A percentile compares a stretch with the other conserved stretches of the same genome.
These are phyloP conservation scores for Nematocida sp. DNA, from an alignment of 371 early-diverging fungal genomes.

Conservation along the genomic window DNA sequence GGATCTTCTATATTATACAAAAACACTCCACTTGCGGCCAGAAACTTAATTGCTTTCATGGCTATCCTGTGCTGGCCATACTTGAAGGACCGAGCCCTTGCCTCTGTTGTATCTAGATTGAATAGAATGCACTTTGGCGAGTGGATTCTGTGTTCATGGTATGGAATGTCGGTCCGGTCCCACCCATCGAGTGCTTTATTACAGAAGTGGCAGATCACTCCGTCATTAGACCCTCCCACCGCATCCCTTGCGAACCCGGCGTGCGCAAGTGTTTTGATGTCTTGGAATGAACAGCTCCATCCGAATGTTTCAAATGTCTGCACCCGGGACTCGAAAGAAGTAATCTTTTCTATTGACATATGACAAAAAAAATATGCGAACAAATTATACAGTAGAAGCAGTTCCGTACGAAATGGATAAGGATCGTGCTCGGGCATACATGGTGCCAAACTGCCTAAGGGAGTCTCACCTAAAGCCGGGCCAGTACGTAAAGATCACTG, in stretches of 20 bases:
- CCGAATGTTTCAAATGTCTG: slow-evolving; percentile 3
- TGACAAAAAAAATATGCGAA: slow-evolving; percentile 59
- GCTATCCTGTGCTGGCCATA: neutral
- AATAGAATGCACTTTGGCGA: slow-evolving; percentile 59
- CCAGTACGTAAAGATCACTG: slow-evolving; percentile 8
- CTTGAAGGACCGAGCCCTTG: neutral
- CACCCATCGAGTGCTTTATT: slow-evolving; percentile 63
- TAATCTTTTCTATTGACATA: slow-evolving; percentile 18
- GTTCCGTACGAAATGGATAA: slow-evolving; percentile 55
- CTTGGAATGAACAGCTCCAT: neutral
- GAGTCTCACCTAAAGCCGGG: slow-evolving; percentile 41
- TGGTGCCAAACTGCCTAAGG: slow-evolving; percentile 28
- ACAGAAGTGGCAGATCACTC: slow-evolving; percentile 63
- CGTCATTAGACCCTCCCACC: neutral
- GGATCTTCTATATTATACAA: slow-evolving; percentile 19
- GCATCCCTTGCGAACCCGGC: slow-evolving; percentile 38
- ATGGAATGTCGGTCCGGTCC: slow-evolving; percentile 57
- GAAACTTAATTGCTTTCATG: neutral
- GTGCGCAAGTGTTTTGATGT: slow-evolving; percentile 20
- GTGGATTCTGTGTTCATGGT: slow-evolving; percentile 60
- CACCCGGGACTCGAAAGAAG: slow-evolving; percentile 29
- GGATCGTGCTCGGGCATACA: slow-evolving; percentile 43
- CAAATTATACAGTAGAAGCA: slow-evolving; percentile 50
- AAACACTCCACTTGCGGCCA: neutral
- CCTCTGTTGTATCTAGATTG: slow-evolving; percentile 13